phyloP scores from a whole-genome alignment of 768 basidiomycete genomes.

The Sporobolomyces roseus region DNA sequence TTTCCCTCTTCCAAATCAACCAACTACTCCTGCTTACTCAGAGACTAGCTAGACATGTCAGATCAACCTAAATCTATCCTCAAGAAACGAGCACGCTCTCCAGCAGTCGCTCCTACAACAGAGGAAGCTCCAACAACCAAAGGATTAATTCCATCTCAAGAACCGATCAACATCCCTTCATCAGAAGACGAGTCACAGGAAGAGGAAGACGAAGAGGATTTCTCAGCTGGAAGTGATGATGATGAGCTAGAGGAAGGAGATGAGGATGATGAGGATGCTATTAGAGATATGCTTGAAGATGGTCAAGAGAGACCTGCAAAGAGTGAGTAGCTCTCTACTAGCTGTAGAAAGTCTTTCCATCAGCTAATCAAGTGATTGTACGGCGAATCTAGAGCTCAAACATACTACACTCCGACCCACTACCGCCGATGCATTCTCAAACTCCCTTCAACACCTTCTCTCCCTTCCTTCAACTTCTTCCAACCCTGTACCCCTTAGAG shows the following conservation, averaged over 20 bases:
- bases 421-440: constrained; percentile 33
- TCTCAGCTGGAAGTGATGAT: constrained; percentile 26
- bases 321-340: constrained; percentile 17
- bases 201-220: constrained; percentile 22
- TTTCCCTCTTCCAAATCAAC: background rate
- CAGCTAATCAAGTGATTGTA: too few relatives aligned
- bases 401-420: constrained; percentile 41
- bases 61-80: constrained; percentile 32
- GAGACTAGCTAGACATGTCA: constrained; percentile 1
- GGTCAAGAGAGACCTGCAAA: constrained; percentile 32
- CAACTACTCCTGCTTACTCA: background rate
- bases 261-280: constrained; percentile 38
- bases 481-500: constrained; percentile 31
- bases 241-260: constrained; percentile 7
- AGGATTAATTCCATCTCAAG: constrained; percentile 5
- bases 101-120: constrained; percentile 16
- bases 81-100: constrained; percentile 35
- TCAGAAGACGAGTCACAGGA: constrained; percentile 20
- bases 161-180: constrained; percentile 8
- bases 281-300: constrained; percentile 34
- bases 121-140: constrained; percentile 15
- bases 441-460: constrained; percentile 41
- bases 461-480: constrained; percentile 36
- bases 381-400: constrained; percentile 38
- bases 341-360: background rate